These are phyloP conservation scores for Suillus occidentalis DNA, from an alignment of 768 basidiomycete genomes.

Conservation along the genomic window DNA sequence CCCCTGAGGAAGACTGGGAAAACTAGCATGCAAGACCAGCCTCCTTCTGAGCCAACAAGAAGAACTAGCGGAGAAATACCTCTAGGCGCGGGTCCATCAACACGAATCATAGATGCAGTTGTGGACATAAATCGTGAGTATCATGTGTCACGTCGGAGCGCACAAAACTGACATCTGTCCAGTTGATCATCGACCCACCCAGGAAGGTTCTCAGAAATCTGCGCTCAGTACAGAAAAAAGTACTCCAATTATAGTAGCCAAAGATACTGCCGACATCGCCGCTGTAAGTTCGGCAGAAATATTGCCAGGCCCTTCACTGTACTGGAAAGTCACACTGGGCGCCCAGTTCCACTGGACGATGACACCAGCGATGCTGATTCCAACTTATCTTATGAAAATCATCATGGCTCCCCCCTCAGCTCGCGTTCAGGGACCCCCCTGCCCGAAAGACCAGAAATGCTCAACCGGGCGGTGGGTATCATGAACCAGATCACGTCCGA, in stretches of 20 bases:
- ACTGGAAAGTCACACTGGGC: neutral
- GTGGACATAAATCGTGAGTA: slow-evolving; percentile 25
- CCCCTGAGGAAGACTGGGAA: slow-evolving; percentile 15
- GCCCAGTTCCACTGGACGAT: neutral
- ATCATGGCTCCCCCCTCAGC: slow-evolving; percentile 23
- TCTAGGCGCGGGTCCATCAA: neutral
- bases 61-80: slow-evolving; percentile 1
- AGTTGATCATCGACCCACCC: too few species aligned
- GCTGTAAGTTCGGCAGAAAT: too few species aligned
- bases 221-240: too few species aligned
- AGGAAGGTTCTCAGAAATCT: neutral
- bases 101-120: slow-evolving; percentile 16
- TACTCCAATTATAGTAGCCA: too few species aligned
- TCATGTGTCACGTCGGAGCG: slow-evolving; percentile 17
- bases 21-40: neutral
- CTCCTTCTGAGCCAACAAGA: neutral
- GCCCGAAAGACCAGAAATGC: slow-evolving; percentile 14
- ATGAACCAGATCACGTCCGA: slow-evolving; percentile 26
- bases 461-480: slow-evolving; percentile 24
- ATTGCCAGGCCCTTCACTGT: neutral
- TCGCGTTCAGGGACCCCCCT: slow-evolving; percentile 25
- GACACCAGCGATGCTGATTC: slow-evolving; percentile 25
- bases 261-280: too few species aligned
- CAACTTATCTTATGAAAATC: slow-evolving; percentile 22
- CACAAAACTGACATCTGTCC: too few species aligned